phyloP scores from a whole-genome alignment of 257 asterid species.

The Striga asiatica region DNA sequence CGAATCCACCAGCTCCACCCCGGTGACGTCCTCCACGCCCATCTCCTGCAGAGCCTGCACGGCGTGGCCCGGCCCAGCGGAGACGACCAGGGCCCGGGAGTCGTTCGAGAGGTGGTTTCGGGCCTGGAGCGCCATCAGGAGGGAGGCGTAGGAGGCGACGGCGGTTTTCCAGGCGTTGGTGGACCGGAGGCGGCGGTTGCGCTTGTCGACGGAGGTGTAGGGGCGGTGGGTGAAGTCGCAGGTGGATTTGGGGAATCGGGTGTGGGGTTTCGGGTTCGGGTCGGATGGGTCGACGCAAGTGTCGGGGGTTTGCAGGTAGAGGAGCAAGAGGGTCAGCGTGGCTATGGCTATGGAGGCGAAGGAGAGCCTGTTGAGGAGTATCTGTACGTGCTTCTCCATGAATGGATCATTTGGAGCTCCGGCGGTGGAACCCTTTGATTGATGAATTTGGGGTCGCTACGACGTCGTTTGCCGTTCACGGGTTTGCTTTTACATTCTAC shows the following conservation, averaged over 20 bases:
- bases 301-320: slow-evolving; percentile 51
- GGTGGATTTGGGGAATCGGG: slow-evolving; percentile 69
- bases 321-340: slow-evolving; percentile 42
- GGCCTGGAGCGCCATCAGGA: slow-evolving; percentile 36
- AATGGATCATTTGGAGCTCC: slow-evolving; percentile 14
- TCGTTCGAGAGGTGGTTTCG: slow-evolving; percentile 31
- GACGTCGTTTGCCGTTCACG: slow-evolving; percentile 20
- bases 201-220: slow-evolving; percentile 44
- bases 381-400: slow-evolving; percentile 72
- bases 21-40: slow-evolving; percentile 60
- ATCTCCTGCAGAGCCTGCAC: slow-evolving; percentile 50
- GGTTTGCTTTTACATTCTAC: too few species aligned
- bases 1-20: slow-evolving; percentile 68
- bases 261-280: slow-evolving; percentile 40
- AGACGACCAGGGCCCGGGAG: slow-evolving; percentile 49
- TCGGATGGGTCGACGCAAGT: slow-evolving; percentile 47
- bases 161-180: slow-evolving; percentile 59
- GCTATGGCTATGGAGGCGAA: slow-evolving; percentile 42
- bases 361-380: slow-evolving; percentile 55
- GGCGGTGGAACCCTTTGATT: neutral
- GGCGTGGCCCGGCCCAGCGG: slow-evolving; percentile 89
- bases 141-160: slow-evolving; percentile 44
- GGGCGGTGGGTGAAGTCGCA: slow-evolving; percentile 69
- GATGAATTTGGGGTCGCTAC: slow-evolving; percentile 2
- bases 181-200: slow-evolving; percentile 66